Evolutionary conservation across 352 stramenopile genomes (phyloP), one percentile per base, ranked within the genome.

Genomic region (Globisporangium cederbergense): DNA sequence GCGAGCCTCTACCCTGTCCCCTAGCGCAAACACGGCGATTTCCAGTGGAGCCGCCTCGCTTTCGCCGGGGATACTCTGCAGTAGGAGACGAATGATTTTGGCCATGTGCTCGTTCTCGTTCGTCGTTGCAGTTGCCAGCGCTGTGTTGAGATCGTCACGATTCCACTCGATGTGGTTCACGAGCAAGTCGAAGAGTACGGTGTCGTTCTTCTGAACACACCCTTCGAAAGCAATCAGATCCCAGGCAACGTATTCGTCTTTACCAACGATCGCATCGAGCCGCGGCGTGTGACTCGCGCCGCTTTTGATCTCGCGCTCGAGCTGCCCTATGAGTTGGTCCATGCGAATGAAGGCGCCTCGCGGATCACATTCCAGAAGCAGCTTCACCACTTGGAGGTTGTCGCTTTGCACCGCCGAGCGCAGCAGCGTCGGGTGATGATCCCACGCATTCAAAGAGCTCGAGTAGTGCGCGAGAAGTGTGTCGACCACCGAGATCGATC

Each of bases 281-380:
- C 46, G 49, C 13, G 46, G 22, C 20, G 59, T 58, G 14, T 14
- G 9, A 43, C 13, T 51, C 0, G 30, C n/a, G 28, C 36, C 38
- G 55, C n/a, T 57, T 64, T 58, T 20, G 7, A 40, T 36, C 40
- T 58, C 59, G 22, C 67, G 60, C 13, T 60, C 38, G 6, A 79
- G 42, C n/a, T 55, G 49, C 28, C 60, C 45, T 4, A 79, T 52
- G 10, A 79, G 64, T 16, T 73, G 40, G 38, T 70, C 50, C n/a
- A 71, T 57, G 34, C 71, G 72, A 20, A 65, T 67, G 20, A 79
- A 43, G 4, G 22, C 36, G 8, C 73, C 73, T 32, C 73, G 70
- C 14, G 70, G 67, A 46, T 79, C 73, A 30, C 67, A 73, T 36
- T 63, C 32, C 5, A 79, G 64, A 14, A 79, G 36, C 13, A 71